phyloP scores from a whole-genome alignment of 2,329 filamentous ascomycete species.

The Fusarium anguioides region DNA sequence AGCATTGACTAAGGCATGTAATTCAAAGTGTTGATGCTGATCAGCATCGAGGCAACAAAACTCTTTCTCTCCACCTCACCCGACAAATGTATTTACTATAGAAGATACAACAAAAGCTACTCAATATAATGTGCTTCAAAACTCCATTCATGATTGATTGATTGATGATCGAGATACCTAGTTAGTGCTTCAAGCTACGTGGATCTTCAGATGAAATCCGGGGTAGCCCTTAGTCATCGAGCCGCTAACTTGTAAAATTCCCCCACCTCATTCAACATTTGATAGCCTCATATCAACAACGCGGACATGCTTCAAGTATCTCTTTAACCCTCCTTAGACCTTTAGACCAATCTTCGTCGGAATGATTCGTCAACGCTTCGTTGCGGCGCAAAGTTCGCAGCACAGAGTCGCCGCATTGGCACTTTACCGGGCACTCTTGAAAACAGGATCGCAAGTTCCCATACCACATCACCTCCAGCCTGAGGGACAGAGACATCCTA shows the following conservation, averaged over 20 bases:
- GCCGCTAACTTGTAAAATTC: conserved; percentile 19
- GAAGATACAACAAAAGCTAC: not conserved
- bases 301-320: conserved; percentile 21
- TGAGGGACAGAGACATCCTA: conserved; percentile 52
- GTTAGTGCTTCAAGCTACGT: not conserved
- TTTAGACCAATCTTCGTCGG: not conserved
- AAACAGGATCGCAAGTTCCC: conserved; percentile 63
- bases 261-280: not conserved
- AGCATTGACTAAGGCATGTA: not conserved
- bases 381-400: conserved; percentile 62
- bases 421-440: conserved; percentile 77
- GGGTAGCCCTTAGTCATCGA: conserved; percentile 35
- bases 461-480: conserved; percentile 59
- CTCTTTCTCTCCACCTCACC: too few species aligned
- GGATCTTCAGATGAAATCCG: conserved; percentile 23
- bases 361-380: conserved; percentile 51
- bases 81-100: not conserved
- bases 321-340: not conserved
- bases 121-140: too few species aligned
- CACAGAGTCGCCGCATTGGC: conserved; percentile 71
- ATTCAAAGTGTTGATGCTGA: not conserved
- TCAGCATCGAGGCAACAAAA: not conserved
- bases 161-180: too few species aligned
- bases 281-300: not conserved
- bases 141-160: not conserved